Conservation (phyloP, 140 eudicot genomes). For the Oenanthe javanica region DNA sequence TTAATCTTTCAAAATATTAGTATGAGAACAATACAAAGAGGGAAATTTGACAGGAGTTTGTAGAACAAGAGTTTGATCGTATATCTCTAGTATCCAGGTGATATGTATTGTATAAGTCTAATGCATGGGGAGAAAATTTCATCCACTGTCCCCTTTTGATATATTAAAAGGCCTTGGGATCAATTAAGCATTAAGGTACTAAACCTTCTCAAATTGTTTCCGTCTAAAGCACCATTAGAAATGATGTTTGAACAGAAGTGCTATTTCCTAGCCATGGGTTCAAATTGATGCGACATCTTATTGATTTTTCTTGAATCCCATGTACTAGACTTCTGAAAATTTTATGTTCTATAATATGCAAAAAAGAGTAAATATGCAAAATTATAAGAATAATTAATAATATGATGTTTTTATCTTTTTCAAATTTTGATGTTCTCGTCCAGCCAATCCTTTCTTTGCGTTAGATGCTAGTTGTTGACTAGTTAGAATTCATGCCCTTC, state of each 20-base stretch:
- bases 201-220: neutral
- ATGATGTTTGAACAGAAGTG: neutral
- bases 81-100: neutral
- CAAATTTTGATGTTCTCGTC: neutral
- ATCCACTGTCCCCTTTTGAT: neutral
- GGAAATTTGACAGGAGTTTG: neutral
- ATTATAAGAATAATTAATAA: neutral
- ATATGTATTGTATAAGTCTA: neutral
- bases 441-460: neutral
- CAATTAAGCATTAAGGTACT: neutral
- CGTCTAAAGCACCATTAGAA: neutral
- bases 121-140: neutral
- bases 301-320: neutral
- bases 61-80: neutral
- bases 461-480: neutral
- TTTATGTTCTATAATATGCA: neutral
- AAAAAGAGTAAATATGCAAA: neutral
- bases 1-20: neutral
- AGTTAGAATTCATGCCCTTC: neutral
- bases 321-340: neutral
- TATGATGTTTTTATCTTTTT: neutral
- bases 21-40: neutral
- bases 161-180: neutral
- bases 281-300: neutral
- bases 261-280: neutral